These are phyloP conservation scores for Priceomyces medius DNA, from an alignment of 805 yeast species.

Conservation along the genomic window DNA sequence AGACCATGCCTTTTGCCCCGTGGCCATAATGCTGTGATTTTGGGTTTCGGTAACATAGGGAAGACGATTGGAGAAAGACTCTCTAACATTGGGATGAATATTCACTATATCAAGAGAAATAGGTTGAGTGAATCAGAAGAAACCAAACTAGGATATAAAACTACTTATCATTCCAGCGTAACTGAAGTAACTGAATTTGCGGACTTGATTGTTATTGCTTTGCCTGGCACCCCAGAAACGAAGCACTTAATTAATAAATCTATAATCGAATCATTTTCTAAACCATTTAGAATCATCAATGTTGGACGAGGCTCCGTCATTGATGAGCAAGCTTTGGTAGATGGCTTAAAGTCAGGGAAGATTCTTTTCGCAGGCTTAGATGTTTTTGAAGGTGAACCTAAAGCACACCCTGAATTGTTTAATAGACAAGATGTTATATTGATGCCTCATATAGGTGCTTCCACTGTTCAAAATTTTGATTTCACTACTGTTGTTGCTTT, in stretches of 20 bases:
- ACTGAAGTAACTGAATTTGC: slow-evolving; percentile 35
- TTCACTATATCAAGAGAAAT: slow-evolving; percentile 60
- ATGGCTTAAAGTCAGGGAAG: slow-evolving; percentile 58
- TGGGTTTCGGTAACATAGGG: slow-evolving; percentile 80
- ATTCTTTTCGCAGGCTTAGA: slow-evolving; percentile 70
- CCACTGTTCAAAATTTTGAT: slow-evolving; percentile 56
- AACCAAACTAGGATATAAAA: slow-evolving; percentile 42
- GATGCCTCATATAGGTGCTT: slow-evolving; percentile 73
- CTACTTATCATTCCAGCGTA: slow-evolving; percentile 38
- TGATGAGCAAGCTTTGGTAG: slow-evolving; percentile 63
- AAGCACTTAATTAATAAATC: slow-evolving; percentile 50
- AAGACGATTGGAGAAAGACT: slow-evolving; percentile 59
- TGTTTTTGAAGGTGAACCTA: slow-evolving; percentile 67
- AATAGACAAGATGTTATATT: slow-evolving; percentile 61
- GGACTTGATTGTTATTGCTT: slow-evolving; percentile 63
- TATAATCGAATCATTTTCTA: slow-evolving; percentile 46
- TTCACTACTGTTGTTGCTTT: slow-evolving; percentile 53
- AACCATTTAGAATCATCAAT: slow-evolving; percentile 64
- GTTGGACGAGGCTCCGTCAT: slow-evolving; percentile 74
- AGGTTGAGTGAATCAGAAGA: slow-evolving; percentile 34
- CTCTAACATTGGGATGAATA: slow-evolving; percentile 58
- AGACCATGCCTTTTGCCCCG: slow-evolving; percentile 48
- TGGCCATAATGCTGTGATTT: slow-evolving; percentile 58
- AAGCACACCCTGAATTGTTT: slow-evolving; percentile 47
- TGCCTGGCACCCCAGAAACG: slow-evolving; percentile 65